These are phyloP conservation scores for Boletus coccyginus DNA, from an alignment of 768 basidiomycete genomes.

Conservation along the genomic window DNA sequence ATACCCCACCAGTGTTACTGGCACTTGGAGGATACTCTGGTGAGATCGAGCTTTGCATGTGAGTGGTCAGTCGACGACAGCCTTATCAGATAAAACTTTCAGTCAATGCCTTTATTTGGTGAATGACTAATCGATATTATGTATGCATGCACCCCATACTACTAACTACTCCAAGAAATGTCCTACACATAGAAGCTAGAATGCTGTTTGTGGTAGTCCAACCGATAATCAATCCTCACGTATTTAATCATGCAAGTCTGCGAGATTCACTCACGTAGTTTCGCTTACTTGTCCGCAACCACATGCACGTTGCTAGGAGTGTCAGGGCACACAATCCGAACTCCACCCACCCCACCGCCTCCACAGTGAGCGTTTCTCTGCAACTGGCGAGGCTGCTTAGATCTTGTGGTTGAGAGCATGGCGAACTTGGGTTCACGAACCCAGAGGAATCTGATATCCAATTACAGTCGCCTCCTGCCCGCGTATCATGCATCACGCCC, in stretches of 20 bases:
- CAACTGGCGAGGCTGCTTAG: slow-evolving; percentile 44
- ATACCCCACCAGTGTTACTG: background rate
- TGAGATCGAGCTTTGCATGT: slow-evolving; percentile 3
- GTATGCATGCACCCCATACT: background rate
- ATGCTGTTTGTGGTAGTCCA: slow-evolving; percentile 23
- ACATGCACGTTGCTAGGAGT: slow-evolving; percentile 51
- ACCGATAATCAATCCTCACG: slow-evolving; percentile 18
- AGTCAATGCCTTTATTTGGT: background rate
- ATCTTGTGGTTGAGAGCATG: slow-evolving; percentile 22
- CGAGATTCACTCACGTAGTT: slow-evolving; percentile 42
- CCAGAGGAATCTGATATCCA: slow-evolving; percentile 38
- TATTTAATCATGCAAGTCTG: slow-evolving; percentile 38
- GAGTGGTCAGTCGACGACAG: background rate
- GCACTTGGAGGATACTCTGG: background rate
- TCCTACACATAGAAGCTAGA: slow-evolving; percentile 34
- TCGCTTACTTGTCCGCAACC: slow-evolving; percentile 41
- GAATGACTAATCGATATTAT: slow-evolving; percentile 21
- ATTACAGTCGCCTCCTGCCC: slow-evolving; percentile 58
- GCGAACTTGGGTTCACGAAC: slow-evolving; percentile 23
- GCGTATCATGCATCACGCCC: slow-evolving; percentile 64
- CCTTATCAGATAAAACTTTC: slow-evolving; percentile 28
- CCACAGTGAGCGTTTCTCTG: slow-evolving; percentile 68
- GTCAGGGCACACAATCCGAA: slow-evolving; percentile 60
- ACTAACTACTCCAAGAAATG: background rate
- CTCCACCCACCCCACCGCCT: slow-evolving; percentile 75